Base-by-base conservation (phyloP, 2,329 filamentous ascomycete species). In the Aspergillus fijiensis region DNA sequence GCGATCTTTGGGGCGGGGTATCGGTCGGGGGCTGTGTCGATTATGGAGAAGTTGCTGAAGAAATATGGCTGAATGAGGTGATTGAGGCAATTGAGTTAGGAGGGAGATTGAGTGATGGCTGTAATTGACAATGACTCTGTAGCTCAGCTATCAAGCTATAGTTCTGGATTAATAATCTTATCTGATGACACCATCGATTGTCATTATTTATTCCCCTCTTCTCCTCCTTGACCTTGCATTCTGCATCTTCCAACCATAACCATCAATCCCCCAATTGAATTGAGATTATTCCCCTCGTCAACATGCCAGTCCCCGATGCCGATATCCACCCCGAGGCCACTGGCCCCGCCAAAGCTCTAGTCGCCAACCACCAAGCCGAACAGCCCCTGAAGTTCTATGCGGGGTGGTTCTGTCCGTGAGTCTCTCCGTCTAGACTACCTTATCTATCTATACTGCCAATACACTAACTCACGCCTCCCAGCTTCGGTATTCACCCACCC, bases 1-100 rank as follows among this genome's bases (percentile, higher is more conserved):
- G 88, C 90, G 1, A 82, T 96, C 51, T 97, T 96, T 74, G 92
- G 92, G 0, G 89, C 88, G 1, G 84, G 89, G 0, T 97, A 97
- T 73, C 85, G 86, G 45, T 82, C 82, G 47, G 88, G 91, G 4
- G 92, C 92, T 29, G 83, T 94, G 75, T 83, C 83, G 4, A 95
- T 96, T 57, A 95, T 96, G 90, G 85, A 82, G 73, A 85, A 79
- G 64, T 78, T 97, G 67, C 78, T 91, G 29, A 79, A 79, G 48
- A 96, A 92, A 71, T 96, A 96, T 75, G 87, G 82, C 2, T 35
- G 33, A 35, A 45, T 35, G 33, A 35, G 33, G 14, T 35, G 27
- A 12, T 14, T 35, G 33, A 14, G 10, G 11, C 4, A 11, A 12
- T 35, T 35, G 33, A 35, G 82, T 23, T 23, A 23, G 23, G 23